phyloP scores from a whole-genome alignment of 345 rosid genomes.

The Dipteronia dyeriana region DNA sequence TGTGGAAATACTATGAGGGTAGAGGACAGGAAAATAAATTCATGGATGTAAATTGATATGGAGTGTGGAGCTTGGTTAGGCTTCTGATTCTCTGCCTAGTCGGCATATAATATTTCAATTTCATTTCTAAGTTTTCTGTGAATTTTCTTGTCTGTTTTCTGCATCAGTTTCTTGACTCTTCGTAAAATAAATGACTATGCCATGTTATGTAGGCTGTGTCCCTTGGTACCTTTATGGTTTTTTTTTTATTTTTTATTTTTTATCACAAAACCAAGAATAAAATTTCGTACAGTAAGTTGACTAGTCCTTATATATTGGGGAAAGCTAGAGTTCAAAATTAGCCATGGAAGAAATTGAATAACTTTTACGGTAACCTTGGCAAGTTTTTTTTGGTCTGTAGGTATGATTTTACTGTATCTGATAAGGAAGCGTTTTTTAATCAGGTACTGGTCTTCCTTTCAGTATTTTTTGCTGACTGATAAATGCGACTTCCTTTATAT shows the following conservation, averaged over 20 bases:
- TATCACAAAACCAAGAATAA: neutral
- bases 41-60: neutral
- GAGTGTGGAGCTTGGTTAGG: neutral
- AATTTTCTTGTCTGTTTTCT: neutral
- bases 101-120: neutral
- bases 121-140: neutral
- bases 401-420: conserved; percentile 82
- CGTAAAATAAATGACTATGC: neutral
- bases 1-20: neutral
- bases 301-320: neutral
- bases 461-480: neutral
- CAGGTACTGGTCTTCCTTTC: conserved; percentile 50
- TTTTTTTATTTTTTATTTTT: no score
- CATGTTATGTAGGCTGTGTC: neutral
- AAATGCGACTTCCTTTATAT: neutral
- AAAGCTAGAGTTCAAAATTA: conserved; percentile 3
- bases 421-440: conserved; percentile 77
- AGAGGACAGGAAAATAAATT: neutral
- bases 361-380: neutral
- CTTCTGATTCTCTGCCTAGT: neutral
- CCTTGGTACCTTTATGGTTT: neutral
- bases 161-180: neutral
- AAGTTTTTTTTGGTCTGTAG: conserved; percentile 41
- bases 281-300: neutral
- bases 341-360: neutral